These are phyloP conservation scores for Pythium biforme DNA, from an alignment of 352 stramenopile species.

Conservation along the genomic window DNA sequence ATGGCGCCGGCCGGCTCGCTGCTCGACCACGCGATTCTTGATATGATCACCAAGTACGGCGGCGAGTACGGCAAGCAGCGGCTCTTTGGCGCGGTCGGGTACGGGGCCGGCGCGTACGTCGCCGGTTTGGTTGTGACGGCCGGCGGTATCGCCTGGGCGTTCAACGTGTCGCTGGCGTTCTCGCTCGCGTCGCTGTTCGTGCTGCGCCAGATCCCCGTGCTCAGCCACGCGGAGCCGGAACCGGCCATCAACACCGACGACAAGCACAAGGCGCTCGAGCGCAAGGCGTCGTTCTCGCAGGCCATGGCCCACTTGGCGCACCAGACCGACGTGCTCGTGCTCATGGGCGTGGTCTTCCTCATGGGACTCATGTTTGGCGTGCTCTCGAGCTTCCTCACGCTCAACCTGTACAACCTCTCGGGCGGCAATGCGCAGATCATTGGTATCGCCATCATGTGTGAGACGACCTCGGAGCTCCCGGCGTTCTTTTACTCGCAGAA, in stretches of 20 bases:
- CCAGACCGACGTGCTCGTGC: slow-evolving; percentile 60
- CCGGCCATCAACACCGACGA: not conserved
- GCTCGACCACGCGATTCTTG: slow-evolving; percentile 69
- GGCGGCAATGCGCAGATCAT: slow-evolving; percentile 71
- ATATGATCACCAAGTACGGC: slow-evolving; percentile 60
- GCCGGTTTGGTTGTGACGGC: slow-evolving; percentile 60
- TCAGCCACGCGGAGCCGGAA: slow-evolving; percentile 31
- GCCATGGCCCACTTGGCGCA: slow-evolving; percentile 36
- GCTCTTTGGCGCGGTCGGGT: slow-evolving; percentile 73
- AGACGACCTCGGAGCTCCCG: slow-evolving; percentile 77
- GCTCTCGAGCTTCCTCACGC: slow-evolving; percentile 78
- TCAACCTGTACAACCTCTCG: slow-evolving; percentile 83
- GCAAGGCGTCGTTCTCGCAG: slow-evolving; percentile 45
- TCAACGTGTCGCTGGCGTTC: slow-evolving; percentile 66
- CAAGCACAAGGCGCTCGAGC: slow-evolving; percentile 12
- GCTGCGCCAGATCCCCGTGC: slow-evolving; percentile 56
- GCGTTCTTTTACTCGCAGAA: slow-evolving; percentile 79
- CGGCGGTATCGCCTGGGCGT: slow-evolving; percentile 69
- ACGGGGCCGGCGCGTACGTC: slow-evolving; percentile 63
- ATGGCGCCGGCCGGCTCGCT: slow-evolving; percentile 53
- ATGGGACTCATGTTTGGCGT: slow-evolving; percentile 84
- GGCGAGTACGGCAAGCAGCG: slow-evolving; percentile 85
- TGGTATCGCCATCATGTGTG: slow-evolving; percentile 74
- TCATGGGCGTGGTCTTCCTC: slow-evolving; percentile 72
- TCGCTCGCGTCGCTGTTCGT: slow-evolving; percentile 57